A percentile compares a stretch with the other conserved stretches of the same genome.
phyloP scores from a whole-genome alignment of 805 yeast species.

The Starmera caribaea region DNA sequence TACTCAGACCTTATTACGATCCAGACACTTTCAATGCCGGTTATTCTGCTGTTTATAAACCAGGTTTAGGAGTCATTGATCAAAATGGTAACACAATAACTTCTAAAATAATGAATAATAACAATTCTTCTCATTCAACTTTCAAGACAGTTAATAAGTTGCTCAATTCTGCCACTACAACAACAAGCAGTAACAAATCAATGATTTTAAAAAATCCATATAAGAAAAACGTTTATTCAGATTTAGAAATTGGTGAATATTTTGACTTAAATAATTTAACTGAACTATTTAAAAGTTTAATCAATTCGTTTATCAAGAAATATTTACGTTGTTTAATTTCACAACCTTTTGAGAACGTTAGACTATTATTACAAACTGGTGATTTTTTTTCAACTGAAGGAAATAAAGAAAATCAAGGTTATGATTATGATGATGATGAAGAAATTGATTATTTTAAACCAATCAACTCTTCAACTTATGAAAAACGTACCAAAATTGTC shows the following conservation, averaged over 20 bases:
- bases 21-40: constrained; percentile 60
- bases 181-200: too few relatives aligned
- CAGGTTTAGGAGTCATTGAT: constrained; percentile 54
- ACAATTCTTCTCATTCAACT: too few relatives aligned
- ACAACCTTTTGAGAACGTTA: constrained; percentile 84
- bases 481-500: constrained; percentile 3
- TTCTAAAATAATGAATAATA: constrained; percentile 23
- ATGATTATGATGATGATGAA: constrained; percentile 28
- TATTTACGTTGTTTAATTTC: constrained; percentile 61
- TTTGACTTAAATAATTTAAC: constrained; percentile 49
- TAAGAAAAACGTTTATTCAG: constrained; percentile 23
- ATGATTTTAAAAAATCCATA: too few relatives aligned
- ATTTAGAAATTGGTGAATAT: constrained; percentile 58
- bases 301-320: constrained; percentile 52
- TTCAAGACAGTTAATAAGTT: too few relatives aligned
- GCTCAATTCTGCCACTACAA: too few relatives aligned
- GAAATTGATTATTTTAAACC: constrained; percentile 34
- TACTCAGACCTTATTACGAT: constrained; percentile 59
- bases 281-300: constrained; percentile 46
- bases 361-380: constrained; percentile 75
- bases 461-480: constrained; percentile 8
- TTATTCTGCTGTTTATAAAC: constrained; percentile 48
- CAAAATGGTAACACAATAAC: constrained; percentile 29
- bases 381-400: constrained; percentile 30
- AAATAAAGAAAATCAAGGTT: constrained; percentile 8